Conservation (phyloP, 345 rosid genomes). For the Eucalyptus sp. region DNA sequence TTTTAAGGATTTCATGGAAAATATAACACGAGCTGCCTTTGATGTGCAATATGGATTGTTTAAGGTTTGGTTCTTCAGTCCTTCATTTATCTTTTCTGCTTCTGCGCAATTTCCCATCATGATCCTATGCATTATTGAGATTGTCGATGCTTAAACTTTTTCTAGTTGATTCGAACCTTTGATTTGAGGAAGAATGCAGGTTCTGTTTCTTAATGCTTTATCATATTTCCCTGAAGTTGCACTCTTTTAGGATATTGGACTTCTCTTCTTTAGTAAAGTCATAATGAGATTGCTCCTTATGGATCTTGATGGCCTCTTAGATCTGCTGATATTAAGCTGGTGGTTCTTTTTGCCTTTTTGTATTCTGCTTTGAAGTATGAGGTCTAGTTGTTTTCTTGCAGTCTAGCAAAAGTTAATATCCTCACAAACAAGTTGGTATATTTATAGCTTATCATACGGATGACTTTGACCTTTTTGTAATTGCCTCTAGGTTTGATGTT, state of each 20-base stretch:
- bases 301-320: neutral
- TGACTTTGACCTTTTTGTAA: neutral
- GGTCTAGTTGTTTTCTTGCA: neutral
- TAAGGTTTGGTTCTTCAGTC: conserved; percentile 30
- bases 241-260: neutral
- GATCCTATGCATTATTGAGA: neutral
- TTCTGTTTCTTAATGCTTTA: neutral
- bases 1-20: conserved; percentile 99
- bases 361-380: neutral
- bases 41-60: conserved; percentile 96
- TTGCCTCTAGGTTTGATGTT: neutral
- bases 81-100: neutral
- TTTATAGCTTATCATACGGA: neutral
- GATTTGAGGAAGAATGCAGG: neutral
- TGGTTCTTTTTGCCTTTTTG: neutral
- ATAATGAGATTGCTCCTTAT: neutral
- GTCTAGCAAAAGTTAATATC: neutral
- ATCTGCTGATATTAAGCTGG: neutral
- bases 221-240: neutral
- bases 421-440: neutral
- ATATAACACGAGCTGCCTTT: conserved; percentile 92
- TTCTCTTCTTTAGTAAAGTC: neutral
- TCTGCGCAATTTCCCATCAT: neutral
- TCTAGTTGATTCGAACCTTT: neutral
- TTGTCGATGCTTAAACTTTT: neutral